Evolutionary conservation across 1,284 basidiomycete genomes (phyloP).

Genomic region (Polyporus tsugae): DNA sequence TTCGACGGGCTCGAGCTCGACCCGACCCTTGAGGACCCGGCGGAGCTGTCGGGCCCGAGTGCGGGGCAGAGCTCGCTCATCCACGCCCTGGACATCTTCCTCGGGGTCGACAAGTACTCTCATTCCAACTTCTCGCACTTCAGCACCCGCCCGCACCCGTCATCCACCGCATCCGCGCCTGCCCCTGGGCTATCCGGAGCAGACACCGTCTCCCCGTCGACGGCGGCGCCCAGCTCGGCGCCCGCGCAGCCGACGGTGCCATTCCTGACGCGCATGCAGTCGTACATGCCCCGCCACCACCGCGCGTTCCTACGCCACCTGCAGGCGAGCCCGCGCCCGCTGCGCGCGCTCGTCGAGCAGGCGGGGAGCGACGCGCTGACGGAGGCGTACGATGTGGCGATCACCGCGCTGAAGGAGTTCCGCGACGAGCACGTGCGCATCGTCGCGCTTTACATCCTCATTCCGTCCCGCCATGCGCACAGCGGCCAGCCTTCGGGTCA

Average conservation of each 20-base stretch:
- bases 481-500: neutral
- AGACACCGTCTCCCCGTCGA: constrained; percentile 14
- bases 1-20: constrained; percentile 80
- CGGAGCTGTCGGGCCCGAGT: constrained; percentile 84
- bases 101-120: constrained; percentile 80
- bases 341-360: constrained; percentile 59
- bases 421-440: constrained; percentile 91
- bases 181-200: constrained; percentile 4
- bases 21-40: constrained; percentile 57
- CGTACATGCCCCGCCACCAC: constrained; percentile 93
- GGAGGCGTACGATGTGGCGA: constrained; percentile 78
- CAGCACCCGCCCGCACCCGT: constrained; percentile 31
- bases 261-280: constrained; percentile 84
- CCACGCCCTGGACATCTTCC: constrained; percentile 90
- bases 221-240: constrained; percentile 30
- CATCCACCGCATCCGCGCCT: neutral
- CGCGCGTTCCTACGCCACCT: constrained; percentile 90
- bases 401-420: constrained; percentile 80
- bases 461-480: constrained; percentile 57
- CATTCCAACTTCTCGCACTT: constrained; percentile 39
- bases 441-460: constrained; percentile 85
- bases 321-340: constrained; percentile 63
- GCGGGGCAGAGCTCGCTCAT: constrained; percentile 92
- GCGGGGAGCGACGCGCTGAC: constrained; percentile 47
- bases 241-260: constrained; percentile 43